Evolutionary conservation across 192 early-diverging fungal species (phyloP).

Genomic region (Geranomyces michiganensis): DNA sequence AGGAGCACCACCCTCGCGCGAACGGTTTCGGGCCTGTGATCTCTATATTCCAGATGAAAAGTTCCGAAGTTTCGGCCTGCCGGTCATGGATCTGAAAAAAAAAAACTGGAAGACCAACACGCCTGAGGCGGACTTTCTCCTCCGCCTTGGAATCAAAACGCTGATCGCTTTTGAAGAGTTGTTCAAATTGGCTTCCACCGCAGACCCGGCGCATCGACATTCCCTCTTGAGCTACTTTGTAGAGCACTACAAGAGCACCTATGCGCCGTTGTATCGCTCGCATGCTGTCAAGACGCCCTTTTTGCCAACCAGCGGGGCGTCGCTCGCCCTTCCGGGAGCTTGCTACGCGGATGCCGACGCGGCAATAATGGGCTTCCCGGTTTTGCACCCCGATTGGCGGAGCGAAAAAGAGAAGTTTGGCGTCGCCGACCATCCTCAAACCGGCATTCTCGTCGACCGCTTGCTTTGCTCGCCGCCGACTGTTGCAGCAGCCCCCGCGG

Average conservation of each 20-base stretch:
- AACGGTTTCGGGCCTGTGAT: slow-evolving; percentile 61
- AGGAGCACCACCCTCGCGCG: slow-evolving; percentile 3
- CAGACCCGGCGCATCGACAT: slow-evolving; percentile 32
- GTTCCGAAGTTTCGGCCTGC: slow-evolving; percentile 61
- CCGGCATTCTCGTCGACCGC: slow-evolving; percentile 40
- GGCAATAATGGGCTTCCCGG: slow-evolving; percentile 66
- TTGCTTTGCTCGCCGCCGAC: slow-evolving; percentile 38
- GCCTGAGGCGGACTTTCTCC: slow-evolving; percentile 46
- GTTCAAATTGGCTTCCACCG: slow-evolving; percentile 29
- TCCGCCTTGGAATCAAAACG: slow-evolving; percentile 38
- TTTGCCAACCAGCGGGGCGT: slow-evolving; percentile 48
- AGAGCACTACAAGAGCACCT: slow-evolving; percentile 65
- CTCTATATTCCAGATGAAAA: slow-evolving; percentile 71
- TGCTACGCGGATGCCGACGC: slow-evolving; percentile 67
- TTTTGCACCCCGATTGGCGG: slow-evolving; percentile 59
- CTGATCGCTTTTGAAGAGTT: slow-evolving; percentile 44
- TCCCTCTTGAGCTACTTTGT: slow-evolving; percentile 71
- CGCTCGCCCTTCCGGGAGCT: slow-evolving; percentile 59
- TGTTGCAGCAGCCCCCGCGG: slow-evolving; percentile 44
- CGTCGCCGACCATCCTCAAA: slow-evolving; percentile 61
- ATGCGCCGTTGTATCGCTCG: slow-evolving; percentile 56
- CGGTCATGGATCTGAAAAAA: slow-evolving; percentile 70
- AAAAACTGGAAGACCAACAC: slow-evolving; percentile 48
- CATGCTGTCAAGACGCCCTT: slow-evolving; percentile 55
- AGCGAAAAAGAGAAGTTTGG: slow-evolving; percentile 65